phyloP scores from a whole-genome alignment of 345 rosid species.

The Populus euphratica region DNA sequence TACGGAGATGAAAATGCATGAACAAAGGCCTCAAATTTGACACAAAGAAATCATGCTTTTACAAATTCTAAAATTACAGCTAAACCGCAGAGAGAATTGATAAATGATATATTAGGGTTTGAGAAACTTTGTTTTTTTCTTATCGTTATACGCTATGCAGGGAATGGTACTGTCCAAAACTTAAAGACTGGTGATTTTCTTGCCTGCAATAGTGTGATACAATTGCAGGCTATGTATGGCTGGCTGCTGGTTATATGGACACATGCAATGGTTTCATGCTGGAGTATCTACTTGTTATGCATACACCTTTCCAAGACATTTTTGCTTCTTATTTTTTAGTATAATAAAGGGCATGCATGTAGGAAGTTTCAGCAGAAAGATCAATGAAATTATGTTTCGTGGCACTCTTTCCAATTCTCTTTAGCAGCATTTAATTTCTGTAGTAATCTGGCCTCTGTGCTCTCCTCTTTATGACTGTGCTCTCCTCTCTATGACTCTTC shows the following conservation, averaged over 20 bases:
- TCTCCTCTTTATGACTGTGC: neutral
- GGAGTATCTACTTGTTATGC: neutral
- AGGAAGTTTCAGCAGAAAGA: neutral
- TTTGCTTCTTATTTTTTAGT: neutral
- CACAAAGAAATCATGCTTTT: no score
- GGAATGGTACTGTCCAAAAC: neutral
- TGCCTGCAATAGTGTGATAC: neutral
- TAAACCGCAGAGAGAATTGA: no score
- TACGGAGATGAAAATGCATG: neutral
- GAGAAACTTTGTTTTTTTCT: no score
- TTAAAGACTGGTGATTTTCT: neutral
- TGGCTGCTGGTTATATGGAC: neutral
- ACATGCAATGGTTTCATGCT: neutral
- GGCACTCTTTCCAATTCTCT: slow-evolving; percentile 10
- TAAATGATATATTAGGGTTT: no score
- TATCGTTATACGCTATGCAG: no score
- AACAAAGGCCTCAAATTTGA: neutral
- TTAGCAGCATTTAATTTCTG: neutral
- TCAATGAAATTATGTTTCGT: neutral
- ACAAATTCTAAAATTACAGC: no score
- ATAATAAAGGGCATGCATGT: neutral
- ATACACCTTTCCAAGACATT: neutral
- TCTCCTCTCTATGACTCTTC: neutral
- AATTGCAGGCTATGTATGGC: neutral
- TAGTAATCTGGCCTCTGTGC: neutral